Evolutionary conservation across 208 protist species (phyloP), one percentile per base, ranked within the genome.

Genomic region (Trypanosoma lewisi): DNA sequence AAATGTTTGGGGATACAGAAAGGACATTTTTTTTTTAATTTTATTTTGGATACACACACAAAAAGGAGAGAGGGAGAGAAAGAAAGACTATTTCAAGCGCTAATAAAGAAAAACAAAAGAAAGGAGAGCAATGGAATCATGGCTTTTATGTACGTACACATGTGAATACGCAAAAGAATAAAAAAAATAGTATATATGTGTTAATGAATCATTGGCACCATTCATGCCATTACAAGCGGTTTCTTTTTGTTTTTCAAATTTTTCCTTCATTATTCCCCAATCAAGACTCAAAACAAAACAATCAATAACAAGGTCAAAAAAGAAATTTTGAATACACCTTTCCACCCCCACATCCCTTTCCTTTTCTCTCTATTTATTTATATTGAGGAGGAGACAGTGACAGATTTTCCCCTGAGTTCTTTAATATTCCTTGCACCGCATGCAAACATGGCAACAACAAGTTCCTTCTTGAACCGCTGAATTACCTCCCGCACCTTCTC

Each of bases 371-470:
- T 4, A 27, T 6, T 0, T 2, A 2, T 2, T 44, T 62, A 67
- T n/a, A 73, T 23, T 23, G 59, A 61, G 30, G 45, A 16, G 1
- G 19, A 39, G 12, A 61, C 16, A 6, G 41, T 19, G 28, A 73
- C 12, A 5, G 53, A 63, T 23, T 67, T 73, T 19, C 25, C 58
- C 9, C 77, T 68, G 12, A 96, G 74, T 59, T 89, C 85, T 9
- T 51, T 59, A n/a, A 96, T 76, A 61, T 90, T 89, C 36, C 69
- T 81, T 7, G 79, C 87, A 31, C 91, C 91, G 65, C 86, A 93
- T 11, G 91, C 84, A 72, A 96, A 96, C 87, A 96, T 95, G 19
- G 88, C 85, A 39, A 91, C 75, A 12, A 67, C 34, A 47, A 96
- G 78, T 61, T 96, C 91, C 31, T 73, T 73, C 21, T 78, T 74